phyloP scores from a whole-genome alignment of 1,284 basidiomycete species.

The Cryptococcus sp. region DNA sequence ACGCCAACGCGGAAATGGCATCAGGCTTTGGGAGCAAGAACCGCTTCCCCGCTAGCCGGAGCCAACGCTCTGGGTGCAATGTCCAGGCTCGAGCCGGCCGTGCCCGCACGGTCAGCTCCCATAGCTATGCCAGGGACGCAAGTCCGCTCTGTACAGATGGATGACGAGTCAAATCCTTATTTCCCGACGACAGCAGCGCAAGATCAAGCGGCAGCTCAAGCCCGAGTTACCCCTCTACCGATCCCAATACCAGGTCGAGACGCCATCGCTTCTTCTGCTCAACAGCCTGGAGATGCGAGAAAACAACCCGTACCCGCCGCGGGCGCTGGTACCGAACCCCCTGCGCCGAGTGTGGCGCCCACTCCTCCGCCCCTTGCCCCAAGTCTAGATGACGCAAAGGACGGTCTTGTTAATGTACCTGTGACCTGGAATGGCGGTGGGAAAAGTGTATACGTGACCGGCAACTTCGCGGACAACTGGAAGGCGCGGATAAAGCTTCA shows the following conservation, averaged over 20 bases:
- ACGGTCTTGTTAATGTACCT: slow-evolving; percentile 47
- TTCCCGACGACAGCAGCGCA: slow-evolving; percentile 33
- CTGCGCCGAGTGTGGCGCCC: slow-evolving; percentile 32
- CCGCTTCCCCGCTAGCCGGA: slow-evolving; percentile 29
- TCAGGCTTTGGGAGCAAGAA: slow-evolving; percentile 31
- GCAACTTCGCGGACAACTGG: slow-evolving; percentile 63
- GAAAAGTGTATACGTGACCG: slow-evolving; percentile 60
- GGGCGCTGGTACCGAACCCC: slow-evolving; percentile 27
- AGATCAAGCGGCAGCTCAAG: background rate
- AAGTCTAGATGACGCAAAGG: slow-evolving; percentile 18
- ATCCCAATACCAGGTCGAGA: slow-evolving; percentile 29
- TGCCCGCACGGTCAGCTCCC: slow-evolving; percentile 12
- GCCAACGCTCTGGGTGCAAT: slow-evolving; percentile 32
- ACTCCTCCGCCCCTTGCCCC: slow-evolving; percentile 29
- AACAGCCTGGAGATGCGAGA: background rate
- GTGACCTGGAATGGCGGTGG: slow-evolving; percentile 55
- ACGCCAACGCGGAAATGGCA: slow-evolving; percentile 31
- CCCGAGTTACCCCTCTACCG: slow-evolving; percentile 13
- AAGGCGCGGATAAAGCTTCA: slow-evolving; percentile 58
- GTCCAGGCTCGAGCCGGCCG: slow-evolving; percentile 29
- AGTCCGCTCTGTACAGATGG: slow-evolving; percentile 8
- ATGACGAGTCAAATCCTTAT: slow-evolving; percentile 30
- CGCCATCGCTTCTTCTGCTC: background rate
- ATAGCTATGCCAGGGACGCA: slow-evolving; percentile 15
- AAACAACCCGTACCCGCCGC: background rate